A percentile compares a stretch with the other conserved stretches of the same genome.
These are phyloP conservation scores for Fusarium sp. DNA, from an alignment of 2,329 filamentous ascomycete genomes.

Conservation along the genomic window DNA sequence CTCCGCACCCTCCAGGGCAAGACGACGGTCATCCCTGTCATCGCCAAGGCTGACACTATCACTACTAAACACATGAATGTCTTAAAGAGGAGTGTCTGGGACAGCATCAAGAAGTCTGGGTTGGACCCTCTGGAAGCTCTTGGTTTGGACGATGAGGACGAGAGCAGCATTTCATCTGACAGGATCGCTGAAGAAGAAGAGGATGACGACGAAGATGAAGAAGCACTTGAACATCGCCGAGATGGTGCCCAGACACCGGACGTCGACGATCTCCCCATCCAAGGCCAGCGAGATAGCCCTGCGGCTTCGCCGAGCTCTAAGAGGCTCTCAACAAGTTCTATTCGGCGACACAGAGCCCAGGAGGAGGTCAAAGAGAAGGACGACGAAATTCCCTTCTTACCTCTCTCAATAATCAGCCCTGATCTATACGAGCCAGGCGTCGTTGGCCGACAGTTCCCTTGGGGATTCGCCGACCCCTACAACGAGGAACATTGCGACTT, in stretches of 20 bases:
- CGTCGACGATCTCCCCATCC: conserved; percentile 58
- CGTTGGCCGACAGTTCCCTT: conserved; percentile 91
- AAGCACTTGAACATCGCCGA: conserved; percentile 34
- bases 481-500: conserved; percentile 96
- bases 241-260: conserved; percentile 46
- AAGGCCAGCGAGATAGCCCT: conserved; percentile 52
- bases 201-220: conserved; percentile 47
- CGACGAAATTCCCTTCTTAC: conserved; percentile 79
- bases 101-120: conserved; percentile 86
- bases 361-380: conserved; percentile 66
- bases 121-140: conserved; percentile 92
- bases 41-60: conserved; percentile 96
- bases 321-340: conserved; percentile 63
- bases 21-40: conserved; percentile 94
- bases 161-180: conserved; percentile 69
- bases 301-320: conserved; percentile 59
- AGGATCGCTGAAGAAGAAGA: conserved; percentile 73
- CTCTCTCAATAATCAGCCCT: conserved; percentile 93
- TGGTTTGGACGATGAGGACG: conserved; percentile 83
- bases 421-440: conserved; percentile 88
- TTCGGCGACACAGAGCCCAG: conserved; percentile 62
- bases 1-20: conserved; percentile 90
- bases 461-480: conserved; percentile 97
- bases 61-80: conserved; percentile 95
- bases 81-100: conserved; percentile 92